Conservation (phyloP, 345 rosid genomes). For the Camelina neglecta region DNA sequence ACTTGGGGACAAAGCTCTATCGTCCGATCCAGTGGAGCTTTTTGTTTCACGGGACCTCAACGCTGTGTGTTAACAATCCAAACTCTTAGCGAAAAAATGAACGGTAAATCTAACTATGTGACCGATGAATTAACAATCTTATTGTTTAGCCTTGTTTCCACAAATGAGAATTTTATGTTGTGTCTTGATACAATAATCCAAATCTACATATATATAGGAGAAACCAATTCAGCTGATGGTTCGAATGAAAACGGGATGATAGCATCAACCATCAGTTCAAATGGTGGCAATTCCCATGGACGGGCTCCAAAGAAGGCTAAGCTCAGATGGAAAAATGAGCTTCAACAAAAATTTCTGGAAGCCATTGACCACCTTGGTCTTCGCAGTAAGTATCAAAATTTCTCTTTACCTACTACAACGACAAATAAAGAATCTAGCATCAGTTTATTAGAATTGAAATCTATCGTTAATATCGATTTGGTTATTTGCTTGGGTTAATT, state of each 20-base stretch:
- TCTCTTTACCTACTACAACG: not conserved
- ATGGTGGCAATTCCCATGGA: not conserved
- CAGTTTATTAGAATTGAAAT: not conserved
- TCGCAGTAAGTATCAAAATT: conserved; percentile 53
- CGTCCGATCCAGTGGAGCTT: conserved; percentile 46
- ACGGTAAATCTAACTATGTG: conserved; percentile 32
- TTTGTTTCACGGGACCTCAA: conserved; percentile 48
- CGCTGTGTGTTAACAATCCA: conserved; percentile 47
- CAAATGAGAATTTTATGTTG: not conserved
- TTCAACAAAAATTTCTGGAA: conserved; percentile 50
- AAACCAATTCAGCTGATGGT: not conserved
- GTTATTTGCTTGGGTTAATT: not conserved
- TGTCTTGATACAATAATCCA: not conserved
- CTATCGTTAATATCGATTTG: not conserved
- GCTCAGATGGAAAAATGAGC: conserved; percentile 60
- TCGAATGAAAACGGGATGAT: not conserved
- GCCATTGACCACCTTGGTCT: conserved; percentile 56
- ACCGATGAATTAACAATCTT: not conserved
- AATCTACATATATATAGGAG: conserved; percentile 1
- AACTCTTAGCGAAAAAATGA: conserved; percentile 33
- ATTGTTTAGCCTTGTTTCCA: not conserved
- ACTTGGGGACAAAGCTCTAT: conserved; percentile 45
- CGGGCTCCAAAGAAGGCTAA: conserved; percentile 45
- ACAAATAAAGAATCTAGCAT: not conserved
- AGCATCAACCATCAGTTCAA: not conserved